These are phyloP conservation scores for Lipomyces yamadae DNA, from an alignment of 805 yeast genomes.

Conservation along the genomic window DNA sequence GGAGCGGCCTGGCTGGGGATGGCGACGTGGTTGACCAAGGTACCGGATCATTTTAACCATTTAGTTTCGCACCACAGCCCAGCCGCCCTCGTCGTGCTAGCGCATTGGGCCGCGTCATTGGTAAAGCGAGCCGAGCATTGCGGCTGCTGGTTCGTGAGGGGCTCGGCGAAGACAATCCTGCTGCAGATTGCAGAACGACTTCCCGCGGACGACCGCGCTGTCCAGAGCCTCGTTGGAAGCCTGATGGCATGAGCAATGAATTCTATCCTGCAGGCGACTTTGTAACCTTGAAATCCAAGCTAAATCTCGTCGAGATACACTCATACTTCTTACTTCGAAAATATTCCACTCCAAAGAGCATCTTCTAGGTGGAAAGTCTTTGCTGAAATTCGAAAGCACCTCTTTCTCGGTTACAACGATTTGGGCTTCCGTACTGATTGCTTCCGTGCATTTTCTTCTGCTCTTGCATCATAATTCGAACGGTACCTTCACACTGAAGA, in stretches of 20 bases:
- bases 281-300: not conserved
- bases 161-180: conserved; percentile 1
- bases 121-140: not conserved
- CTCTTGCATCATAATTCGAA: no score
- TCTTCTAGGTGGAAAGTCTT: not conserved
- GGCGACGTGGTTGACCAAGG: conserved; percentile 1
- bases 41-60: not conserved
- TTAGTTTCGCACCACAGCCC: conserved; percentile 1
- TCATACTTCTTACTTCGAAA: not conserved
- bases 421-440: not conserved
- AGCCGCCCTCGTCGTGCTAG: conserved; percentile 3
- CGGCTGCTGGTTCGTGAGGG: conserved; percentile 1
- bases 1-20: not conserved
- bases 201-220: not conserved
- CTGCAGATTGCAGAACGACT: not conserved
- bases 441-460: no score
- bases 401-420: not conserved
- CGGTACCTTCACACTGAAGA: no score
- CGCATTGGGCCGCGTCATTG: not conserved
- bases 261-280: not conserved
- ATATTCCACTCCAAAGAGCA: not conserved
- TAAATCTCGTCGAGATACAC: not conserved
- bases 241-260: not conserved
- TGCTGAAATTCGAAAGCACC: not conserved
- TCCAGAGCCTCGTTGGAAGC: not conserved